Base-by-base conservation (phyloP, 768 basidiomycete genomes). In the Pleurotus salmoneostramineus region DNA sequence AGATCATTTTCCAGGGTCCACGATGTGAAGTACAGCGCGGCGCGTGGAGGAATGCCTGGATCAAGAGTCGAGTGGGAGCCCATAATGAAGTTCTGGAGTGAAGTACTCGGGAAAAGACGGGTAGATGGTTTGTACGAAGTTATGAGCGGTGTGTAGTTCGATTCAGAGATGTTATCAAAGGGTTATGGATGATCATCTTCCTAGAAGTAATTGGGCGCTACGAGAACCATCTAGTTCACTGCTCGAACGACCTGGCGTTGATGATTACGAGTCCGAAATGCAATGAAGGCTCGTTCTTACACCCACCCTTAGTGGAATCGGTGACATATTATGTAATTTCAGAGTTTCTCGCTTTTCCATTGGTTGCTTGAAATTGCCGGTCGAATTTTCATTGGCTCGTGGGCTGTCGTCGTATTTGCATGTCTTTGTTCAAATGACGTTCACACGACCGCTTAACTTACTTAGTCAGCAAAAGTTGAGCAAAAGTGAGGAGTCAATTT, bases 61-160 rank as follows among this genome's bases (percentile, higher is more conserved):
- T 86, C 85, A 32, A 81, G 74, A 63, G 83, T 84, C 8, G 91
- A 94, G 64, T 95, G 91, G 92, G 81, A 84, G 64, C 84, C 85
- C 0, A 80, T 95, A 47, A 94, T 96, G 90, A 74, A 78, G 58
- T 93, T 94, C 70, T 95, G 93, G 93, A 89, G 91, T 63, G 82
- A 85, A 65, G 70, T 71, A 42, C 72, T 95, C 14, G 74, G 72
- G 1, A 78, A 75, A 60, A 80, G 88, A 64, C 78, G 79, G 61
- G 76, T 73, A 7, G 80, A 84, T 4, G 88, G 84, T 7, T 63
- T 89, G 58, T 89, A 88, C 58, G 87, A 91, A 61, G 85, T 93
- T 6, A 79, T 87, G 78, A 80, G 72, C 52, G 77, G 79, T 37
- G 58, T 57, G 32, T 15, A 50, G 44, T 42, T 11, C 21, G 21